Base-by-base conservation (phyloP, 768 basidiomycete species). In the Pholiota microspora region DNA sequence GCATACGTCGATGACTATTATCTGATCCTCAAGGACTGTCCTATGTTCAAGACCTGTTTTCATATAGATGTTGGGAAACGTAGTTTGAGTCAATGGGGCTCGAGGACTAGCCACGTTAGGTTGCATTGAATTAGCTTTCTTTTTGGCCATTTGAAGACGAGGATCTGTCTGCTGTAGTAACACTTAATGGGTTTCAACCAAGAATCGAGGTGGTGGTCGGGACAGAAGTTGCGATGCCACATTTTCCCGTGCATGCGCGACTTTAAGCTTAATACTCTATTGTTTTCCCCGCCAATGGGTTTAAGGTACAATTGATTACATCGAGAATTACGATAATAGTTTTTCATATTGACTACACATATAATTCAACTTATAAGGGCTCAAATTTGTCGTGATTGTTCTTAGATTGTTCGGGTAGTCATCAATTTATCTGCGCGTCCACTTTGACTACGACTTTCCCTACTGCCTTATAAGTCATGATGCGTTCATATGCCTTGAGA, bases 361-460 rank as follows among this genome's bases (percentile, higher is more conserved):
- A n/a, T n/a, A n/a, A n/a, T n/a, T n/a, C n/a, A n/a, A n/a, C n/a
- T n/a, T n/a, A n/a, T n/a, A n/a, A n/a, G n/a, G n/a, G n/a, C n/a
- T n/a, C n/a, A n/a, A n/a, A n/a, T n/a, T n/a, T n/a, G n/a, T n/a
- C n/a, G n/a, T n/a, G n/a, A n/a, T n/a, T n/a, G n/a, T n/a, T n/a
- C n/a, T n/a, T n/a, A n/a, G n/a, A n/a, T n/a, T n/a, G n/a, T n/a
- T n/a, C n/a, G n/a, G n/a, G n/a, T n/a, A n/a, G n/a, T n/a, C n/a
- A n/a, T n/a, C n/a, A n/a, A n/a, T n/a, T n/a, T n/a, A n/a, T 56
- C 6, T 35, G 47, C 12, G 62, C 56, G 51, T 68, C 67, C 8
- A 85, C 67, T 56, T 75, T 80, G 21, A 90, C 77, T 2, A 89
- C 74, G 2, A 91, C 77, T 64, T 89, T 89, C 0, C 89, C 89